phyloP scores from a whole-genome alignment of 768 basidiomycete species.

The Russula griseocarnosa region DNA sequence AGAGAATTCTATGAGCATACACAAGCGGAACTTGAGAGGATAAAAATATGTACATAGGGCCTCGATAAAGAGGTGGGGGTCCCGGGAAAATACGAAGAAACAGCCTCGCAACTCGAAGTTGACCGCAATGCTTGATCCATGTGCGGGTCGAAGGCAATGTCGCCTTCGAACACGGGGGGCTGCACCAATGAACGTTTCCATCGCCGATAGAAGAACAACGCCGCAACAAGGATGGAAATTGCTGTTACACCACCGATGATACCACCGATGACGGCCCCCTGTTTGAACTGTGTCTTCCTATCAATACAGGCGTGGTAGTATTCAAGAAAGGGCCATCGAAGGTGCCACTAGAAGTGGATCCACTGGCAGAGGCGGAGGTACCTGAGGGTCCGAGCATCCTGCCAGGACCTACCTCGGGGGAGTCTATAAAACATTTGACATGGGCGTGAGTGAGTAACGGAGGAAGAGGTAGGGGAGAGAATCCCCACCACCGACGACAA shows the following conservation, averaged over 20 bases:
- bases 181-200: not conserved
- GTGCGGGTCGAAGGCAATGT: not conserved
- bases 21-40: no score
- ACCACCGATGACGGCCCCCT: not conserved
- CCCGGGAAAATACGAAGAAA: no score
- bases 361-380: not conserved
- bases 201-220: not conserved
- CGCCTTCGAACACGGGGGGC: not conserved
- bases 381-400: not conserved
- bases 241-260: not conserved
- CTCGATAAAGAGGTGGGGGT: no score
- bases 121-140: not conserved
- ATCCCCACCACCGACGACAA: not conserved
- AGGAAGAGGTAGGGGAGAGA: not conserved
- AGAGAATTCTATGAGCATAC: no score
- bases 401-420: not conserved
- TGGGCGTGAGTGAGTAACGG: not conserved
- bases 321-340: not conserved
- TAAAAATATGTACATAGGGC: no score
- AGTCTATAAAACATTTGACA: not conserved
- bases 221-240: not conserved
- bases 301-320: not conserved
- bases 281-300: not conserved
- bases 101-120: no score
- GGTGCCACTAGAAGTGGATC: no score